Evolutionary conservation across 2,329 filamentous ascomycete genomes (phyloP), one percentile per base, ranked within the genome.

Genomic region (Diaporthe vexans): DNA sequence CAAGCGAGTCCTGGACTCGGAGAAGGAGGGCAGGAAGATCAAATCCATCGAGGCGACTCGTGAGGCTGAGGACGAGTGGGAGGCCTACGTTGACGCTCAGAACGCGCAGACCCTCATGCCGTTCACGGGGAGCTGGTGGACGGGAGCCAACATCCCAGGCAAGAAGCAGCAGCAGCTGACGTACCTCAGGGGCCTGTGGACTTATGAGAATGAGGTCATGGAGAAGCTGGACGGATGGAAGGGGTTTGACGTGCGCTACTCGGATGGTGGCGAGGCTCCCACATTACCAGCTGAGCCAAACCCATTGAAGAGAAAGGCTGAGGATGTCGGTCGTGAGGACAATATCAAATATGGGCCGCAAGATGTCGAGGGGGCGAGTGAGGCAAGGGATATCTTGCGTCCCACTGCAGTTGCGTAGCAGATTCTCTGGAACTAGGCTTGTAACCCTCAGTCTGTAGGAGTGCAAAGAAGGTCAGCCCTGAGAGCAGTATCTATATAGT

Each of bases 41-140:
- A 73, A 73, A 52, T 73, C 52, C 29, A 51, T 73, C 48, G 71
- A 73, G 71, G 26, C 71, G 11, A 56, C 51, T 13, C 24, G 51
- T 5, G 37, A 21, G 40, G 52, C 59, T n/a, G 71, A 73, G 59
- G 71, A 73, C 52, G 71, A 43, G 29, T 69, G 71, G 71, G 71
- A 54, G 59, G 40, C 59, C 15, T 51, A 68, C 37, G 56, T 73
- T 26, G 52, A 58, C 8, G 61, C 35, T 3, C 71, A 73, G 71
- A 73, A 73, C 61, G 61, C 48, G 29, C 71, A 24, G 26, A 73
- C 71, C 26, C 61, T 73, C 21, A 51, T 58, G 26, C 71, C 71
- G 1, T 46, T 58, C 15, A 73, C 71, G 4, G 48, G 58, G n/a
- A 73, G 71, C 61, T 73, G 71, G 71, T 73, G 71, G 71, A 73